phyloP scores from a whole-genome alignment of 1,284 basidiomycete genomes.

The Pyrrhoderma lamaoense region DNA sequence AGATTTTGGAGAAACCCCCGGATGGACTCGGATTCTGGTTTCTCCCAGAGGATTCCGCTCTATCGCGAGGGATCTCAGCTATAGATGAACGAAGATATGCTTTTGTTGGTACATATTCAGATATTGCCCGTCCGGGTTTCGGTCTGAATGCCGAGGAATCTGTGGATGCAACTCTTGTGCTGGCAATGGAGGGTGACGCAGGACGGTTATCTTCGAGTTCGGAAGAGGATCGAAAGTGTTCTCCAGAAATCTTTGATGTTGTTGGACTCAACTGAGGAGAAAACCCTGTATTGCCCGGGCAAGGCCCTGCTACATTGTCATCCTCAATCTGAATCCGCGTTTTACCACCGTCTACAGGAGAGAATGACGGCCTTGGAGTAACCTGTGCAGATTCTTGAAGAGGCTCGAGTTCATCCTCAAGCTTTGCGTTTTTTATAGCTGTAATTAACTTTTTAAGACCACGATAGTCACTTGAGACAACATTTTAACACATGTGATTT shows the following conservation, averaged over 20 bases:
- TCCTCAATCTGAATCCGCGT: neutral
- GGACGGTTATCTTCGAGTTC: neutral
- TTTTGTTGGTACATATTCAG: too few relatives aligned
- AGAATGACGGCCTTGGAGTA: conserved; percentile 1
- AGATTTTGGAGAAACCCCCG: conserved; percentile 13
- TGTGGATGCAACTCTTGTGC: neutral
- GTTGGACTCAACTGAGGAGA: conserved; percentile 6
- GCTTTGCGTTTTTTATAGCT: conserved; percentile 44
- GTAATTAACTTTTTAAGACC: conserved; percentile 63
- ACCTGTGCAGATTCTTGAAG: conserved; percentile 4
- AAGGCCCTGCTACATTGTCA: neutral
- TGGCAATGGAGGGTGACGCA: neutral
- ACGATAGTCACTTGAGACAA: conserved; percentile 53
- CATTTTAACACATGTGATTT: too few relatives aligned
- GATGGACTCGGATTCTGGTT: neutral
- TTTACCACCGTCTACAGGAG: conserved; percentile 3
- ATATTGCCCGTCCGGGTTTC: too few relatives aligned
- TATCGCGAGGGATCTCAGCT: too few relatives aligned
- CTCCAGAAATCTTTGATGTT: neutral
- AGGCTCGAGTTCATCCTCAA: conserved; percentile 19
- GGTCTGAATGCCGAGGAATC: too few relatives aligned
- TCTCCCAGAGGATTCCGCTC: too few relatives aligned
- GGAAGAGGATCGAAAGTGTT: neutral
- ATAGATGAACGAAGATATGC: too few relatives aligned
- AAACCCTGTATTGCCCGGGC: conserved; percentile 14